A percentile compares a stretch with the other conserved stretches of the same genome.
These are phyloP conservation scores for Cryptosporidium muris DNA, from an alignment of 169 alveolate genomes.

Conservation along the genomic window DNA sequence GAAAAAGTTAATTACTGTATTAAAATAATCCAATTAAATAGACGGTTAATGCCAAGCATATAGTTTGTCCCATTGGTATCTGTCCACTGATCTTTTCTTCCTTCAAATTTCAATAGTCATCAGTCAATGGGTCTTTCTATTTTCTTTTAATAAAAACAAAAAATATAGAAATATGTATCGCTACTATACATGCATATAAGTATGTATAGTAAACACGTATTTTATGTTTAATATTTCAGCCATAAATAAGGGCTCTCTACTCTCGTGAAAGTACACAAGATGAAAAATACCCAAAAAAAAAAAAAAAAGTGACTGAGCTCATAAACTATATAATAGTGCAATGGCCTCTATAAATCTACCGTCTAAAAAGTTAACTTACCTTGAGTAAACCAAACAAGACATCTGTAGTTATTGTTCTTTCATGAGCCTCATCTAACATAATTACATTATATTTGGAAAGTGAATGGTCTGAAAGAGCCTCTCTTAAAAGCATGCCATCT, in stretches of 20 bases:
- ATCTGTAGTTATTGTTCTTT: slow-evolving; percentile 98
- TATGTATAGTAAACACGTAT: too few relatives aligned
- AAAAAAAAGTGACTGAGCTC: too few relatives aligned
- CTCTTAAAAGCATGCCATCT: slow-evolving; percentile 99
- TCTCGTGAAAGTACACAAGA: not conserved
- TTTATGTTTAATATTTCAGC: too few relatives aligned
- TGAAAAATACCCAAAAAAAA: not conserved
- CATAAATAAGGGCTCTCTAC: too few relatives aligned
- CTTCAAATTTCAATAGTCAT: slow-evolving; percentile 39
- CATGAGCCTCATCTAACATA: slow-evolving; percentile 99
- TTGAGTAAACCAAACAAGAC: slow-evolving; percentile 96
- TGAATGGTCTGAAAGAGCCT: slow-evolving; percentile 92
- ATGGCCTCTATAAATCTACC: not conserved
- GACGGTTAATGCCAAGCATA: not conserved
- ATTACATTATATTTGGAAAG: slow-evolving; percentile 91
- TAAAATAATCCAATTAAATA: not conserved
- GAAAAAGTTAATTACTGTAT: not conserved
- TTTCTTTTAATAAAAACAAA: too few relatives aligned
- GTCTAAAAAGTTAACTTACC: slow-evolving; percentile 72
- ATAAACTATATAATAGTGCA: not conserved
- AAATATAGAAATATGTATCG: too few relatives aligned
- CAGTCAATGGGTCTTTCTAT: slow-evolving; percentile 42
- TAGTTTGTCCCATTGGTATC: slow-evolving; percentile 83
- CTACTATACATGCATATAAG: too few relatives aligned
- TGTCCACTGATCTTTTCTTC: slow-evolving; percentile 75